These are phyloP conservation scores for Diplodia intermedia DNA, from an alignment of 2,329 filamentous ascomycete species.

Conservation along the genomic window DNA sequence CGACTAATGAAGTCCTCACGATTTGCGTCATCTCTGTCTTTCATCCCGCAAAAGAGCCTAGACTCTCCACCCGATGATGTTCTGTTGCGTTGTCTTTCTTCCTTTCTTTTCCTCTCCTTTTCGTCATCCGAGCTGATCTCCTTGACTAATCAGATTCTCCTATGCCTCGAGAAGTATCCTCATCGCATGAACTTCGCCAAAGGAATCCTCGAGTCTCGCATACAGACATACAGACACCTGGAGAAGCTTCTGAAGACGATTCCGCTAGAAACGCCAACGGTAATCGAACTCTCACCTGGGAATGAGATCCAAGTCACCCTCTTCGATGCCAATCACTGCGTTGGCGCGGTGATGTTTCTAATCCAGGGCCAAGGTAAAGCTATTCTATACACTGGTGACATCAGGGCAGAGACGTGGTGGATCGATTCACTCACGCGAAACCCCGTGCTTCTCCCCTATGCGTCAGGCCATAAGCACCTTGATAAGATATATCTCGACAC, in stretches of 20 bases:
- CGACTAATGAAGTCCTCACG: background rate
- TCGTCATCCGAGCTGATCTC: background rate
- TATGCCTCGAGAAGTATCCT: constrained; percentile 78
- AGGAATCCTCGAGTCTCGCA: constrained; percentile 76
- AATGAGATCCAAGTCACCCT: constrained; percentile 79
- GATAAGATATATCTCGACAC: constrained; percentile 91
- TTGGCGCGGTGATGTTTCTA: constrained; percentile 90
- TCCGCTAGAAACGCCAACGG: constrained; percentile 79
- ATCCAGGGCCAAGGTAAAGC: constrained; percentile 75
- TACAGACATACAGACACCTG: constrained; percentile 79
- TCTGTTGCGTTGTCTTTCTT: background rate
- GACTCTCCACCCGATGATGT: background rate
- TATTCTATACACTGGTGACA: constrained; percentile 87
- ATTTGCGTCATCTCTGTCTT: background rate
- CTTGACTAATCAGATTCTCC: constrained; percentile 62
- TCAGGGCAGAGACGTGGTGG: constrained; percentile 86
- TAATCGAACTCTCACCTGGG: constrained; percentile 74
- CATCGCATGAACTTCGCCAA: constrained; percentile 82
- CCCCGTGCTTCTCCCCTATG: constrained; percentile 77
- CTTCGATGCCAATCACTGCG: constrained; percentile 90
- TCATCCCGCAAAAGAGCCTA: background rate
- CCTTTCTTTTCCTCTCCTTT: background rate
- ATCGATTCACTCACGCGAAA: constrained; percentile 74
- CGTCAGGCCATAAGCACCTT: constrained; percentile 56
- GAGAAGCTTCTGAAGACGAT: constrained; percentile 77